Conservation (phyloP, 331 rosid species). For the Rosa hybrid region DNA sequence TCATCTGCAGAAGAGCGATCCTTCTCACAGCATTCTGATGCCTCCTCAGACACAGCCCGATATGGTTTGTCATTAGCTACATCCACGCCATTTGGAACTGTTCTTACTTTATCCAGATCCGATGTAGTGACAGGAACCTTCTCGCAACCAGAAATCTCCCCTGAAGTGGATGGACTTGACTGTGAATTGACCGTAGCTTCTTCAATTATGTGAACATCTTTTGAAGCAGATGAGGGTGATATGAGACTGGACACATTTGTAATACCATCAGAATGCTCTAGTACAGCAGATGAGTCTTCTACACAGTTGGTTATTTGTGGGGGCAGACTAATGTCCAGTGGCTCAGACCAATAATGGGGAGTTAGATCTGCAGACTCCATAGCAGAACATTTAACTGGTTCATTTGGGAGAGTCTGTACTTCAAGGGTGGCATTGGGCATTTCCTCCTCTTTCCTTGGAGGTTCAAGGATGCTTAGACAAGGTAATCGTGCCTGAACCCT, state of each 20-base stretch:
- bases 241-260: slow-evolving; percentile 24
- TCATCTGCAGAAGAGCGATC: slow-evolving; percentile 22
- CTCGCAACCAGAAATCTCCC: slow-evolving; percentile 29
- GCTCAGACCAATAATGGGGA: slow-evolving; percentile 27
- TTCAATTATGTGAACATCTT: slow-evolving; percentile 23
- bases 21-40: not conserved
- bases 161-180: slow-evolving; percentile 30
- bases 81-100: slow-evolving; percentile 30
- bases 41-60: not conserved
- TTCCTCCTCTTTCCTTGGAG: slow-evolving; percentile 41
- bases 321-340: slow-evolving; percentile 30
- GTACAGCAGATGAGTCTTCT: slow-evolving; percentile 33
- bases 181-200: not conserved
- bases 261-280: slow-evolving; percentile 36
- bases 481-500: slow-evolving; percentile 68
- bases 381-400: slow-evolving; percentile 32
- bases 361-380: slow-evolving; percentile 21
- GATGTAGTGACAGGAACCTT: slow-evolving; percentile 30
- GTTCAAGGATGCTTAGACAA: slow-evolving; percentile 51
- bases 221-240: slow-evolving; percentile 31
- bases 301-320: slow-evolving; percentile 32
- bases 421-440: slow-evolving; percentile 26
- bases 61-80: slow-evolving; percentile 2
- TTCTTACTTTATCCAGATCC: slow-evolving; percentile 22
- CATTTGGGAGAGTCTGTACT: slow-evolving; percentile 35